Base-by-base conservation (phyloP, 345 rosid genomes). In the Cardamine chenopodiifolia region DNA sequence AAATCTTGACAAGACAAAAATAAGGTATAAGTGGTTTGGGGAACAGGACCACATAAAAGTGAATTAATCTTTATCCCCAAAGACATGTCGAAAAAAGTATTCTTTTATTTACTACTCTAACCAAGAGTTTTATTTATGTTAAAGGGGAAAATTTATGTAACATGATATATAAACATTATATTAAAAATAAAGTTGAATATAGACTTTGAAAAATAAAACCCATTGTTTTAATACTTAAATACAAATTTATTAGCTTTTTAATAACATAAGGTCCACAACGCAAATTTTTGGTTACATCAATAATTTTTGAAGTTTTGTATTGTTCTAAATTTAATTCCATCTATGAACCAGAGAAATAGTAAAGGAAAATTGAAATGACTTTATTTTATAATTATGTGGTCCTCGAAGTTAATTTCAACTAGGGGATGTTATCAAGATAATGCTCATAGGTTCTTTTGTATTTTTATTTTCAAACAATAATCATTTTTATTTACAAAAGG, bases 1-100 rank as follows among this genome's bases (percentile, higher is more conserved):
- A 56, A 65, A 56, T 45, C 58, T 57, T 65, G 66, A 57, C 42
- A 37, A 47, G 22, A 47, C 60, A 40, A 66, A 65, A 45, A 57
- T 32, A 64, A 74, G 66, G 59, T 66, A 74, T 35, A 66, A 57
- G 39, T 57, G 60, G 60, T 34, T 73, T 45, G 19, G 47, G 52
- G 48, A 47, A 32, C 22, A 44, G 53, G 78, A 57, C 72, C 78
- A 74, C 78, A 34, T 25, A 58, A 66, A 74, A 66, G 67, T 74
- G 61, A 66, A 58, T 17, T 57, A 34, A 58, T 48, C 44, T 66
- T 58, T 74, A 57, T 74, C 48, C 72, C 44, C 23, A 23, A 66
- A 35, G 55, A 54, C 4, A 52, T 18, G 4, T 42, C 4, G 5
- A 14, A 26, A 29, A 44, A 66, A 8, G 7, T 4, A 9, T 18